phyloP scores from a whole-genome alignment of 2,329 filamentous ascomycete species.

The Aspergillus thermomutatus region DNA sequence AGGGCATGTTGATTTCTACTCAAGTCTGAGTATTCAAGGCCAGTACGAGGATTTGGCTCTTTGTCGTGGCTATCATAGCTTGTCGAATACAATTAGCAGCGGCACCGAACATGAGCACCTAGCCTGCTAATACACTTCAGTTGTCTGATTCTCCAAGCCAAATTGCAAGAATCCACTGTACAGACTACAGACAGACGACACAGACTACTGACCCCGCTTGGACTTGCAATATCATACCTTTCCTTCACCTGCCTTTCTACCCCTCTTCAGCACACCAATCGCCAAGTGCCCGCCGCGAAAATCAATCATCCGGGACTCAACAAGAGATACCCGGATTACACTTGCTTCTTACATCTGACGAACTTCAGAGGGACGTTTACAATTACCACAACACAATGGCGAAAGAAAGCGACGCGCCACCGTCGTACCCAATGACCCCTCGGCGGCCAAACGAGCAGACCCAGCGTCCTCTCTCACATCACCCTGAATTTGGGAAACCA shows the following conservation, averaged over 20 bases:
- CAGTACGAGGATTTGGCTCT: not conserved
- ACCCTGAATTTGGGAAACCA: slow-evolving; percentile 57
- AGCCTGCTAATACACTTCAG: not conserved
- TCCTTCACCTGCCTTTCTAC: not conserved
- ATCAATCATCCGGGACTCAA: not conserved
- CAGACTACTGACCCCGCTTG: not conserved
- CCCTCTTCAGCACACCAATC: not conserved
- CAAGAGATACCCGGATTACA: not conserved
- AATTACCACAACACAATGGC: slow-evolving; percentile 39
- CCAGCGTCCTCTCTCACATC: slow-evolving; percentile 33
- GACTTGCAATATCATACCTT: not conserved
- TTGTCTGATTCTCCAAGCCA: not conserved
- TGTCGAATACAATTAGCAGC: not conserved
- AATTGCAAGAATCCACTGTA: not conserved
- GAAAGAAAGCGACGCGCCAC: slow-evolving; percentile 47
- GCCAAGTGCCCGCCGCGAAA: not conserved
- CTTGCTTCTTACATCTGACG: not conserved
- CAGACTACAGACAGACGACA: not conserved
- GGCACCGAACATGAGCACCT: not conserved
- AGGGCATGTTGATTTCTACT: not conserved
- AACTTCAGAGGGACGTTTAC: not conserved
- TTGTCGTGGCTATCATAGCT: not conserved
- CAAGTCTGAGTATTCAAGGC: not conserved
- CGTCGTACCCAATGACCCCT: slow-evolving; percentile 33
- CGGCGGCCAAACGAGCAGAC: slow-evolving; percentile 35